These are phyloP conservation scores for Venturia pyrina DNA, from an alignment of 2,329 filamentous ascomycete genomes.

Conservation along the genomic window DNA sequence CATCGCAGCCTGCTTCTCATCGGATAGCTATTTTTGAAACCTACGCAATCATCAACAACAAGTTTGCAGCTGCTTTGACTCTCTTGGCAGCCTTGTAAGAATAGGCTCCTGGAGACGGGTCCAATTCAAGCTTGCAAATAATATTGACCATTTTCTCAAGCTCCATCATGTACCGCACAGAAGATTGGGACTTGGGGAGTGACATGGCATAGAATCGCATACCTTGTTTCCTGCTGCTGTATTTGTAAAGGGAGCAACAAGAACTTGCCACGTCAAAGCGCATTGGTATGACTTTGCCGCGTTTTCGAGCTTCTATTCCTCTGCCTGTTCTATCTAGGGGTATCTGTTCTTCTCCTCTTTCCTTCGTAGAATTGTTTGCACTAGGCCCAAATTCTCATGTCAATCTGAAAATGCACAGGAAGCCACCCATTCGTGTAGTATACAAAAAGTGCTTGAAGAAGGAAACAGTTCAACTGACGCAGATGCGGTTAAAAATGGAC, in stretches of 20 bases:
- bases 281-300: neutral
- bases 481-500: neutral
- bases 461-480: neutral
- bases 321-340: neutral
- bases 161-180: too few relatives aligned
- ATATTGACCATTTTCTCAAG: too few relatives aligned
- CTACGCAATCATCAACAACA: too few relatives aligned
- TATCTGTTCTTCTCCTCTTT: neutral
- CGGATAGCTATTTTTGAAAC: too few relatives aligned
- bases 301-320: neutral
- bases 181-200: too few relatives aligned
- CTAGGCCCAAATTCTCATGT: neutral
- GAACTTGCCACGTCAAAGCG: neutral
- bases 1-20: too few relatives aligned
- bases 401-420: neutral
- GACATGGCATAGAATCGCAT: neutral
- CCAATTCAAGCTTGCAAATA: too few relatives aligned
- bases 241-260: neutral
- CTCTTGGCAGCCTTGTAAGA: too few relatives aligned
- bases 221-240: neutral
- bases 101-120: too few relatives aligned
- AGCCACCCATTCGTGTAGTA: neutral
- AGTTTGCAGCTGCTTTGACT: too few relatives aligned
- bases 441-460: neutral
- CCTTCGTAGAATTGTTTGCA: neutral